Evolutionary conservation across 1,284 basidiomycete species (phyloP).

Genomic region (Heterobasidion irregulare): DNA sequence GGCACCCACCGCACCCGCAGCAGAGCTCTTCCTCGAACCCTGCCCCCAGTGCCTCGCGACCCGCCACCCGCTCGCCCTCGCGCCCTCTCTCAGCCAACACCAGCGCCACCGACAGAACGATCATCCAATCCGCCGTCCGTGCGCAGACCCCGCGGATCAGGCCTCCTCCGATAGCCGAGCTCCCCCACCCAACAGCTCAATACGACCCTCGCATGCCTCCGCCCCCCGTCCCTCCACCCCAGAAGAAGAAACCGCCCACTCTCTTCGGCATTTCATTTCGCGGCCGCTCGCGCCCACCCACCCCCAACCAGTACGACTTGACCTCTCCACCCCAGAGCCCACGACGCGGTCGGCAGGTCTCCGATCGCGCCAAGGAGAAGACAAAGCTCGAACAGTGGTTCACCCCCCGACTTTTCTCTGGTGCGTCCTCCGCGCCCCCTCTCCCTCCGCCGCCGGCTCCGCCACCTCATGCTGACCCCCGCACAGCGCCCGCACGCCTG

Average conservation of each 20-base stretch:
- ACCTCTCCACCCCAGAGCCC: slow-evolving; percentile 5
- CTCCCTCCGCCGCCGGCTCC: not conserved
- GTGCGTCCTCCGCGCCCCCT: not conserved
- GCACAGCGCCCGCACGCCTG: not conserved
- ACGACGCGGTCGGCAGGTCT: slow-evolving; percentile 13
- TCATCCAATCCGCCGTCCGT: slow-evolving; percentile 30
- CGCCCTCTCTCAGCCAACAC: slow-evolving; percentile 60
- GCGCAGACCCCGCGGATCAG: slow-evolving; percentile 29
- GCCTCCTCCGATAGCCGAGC: not conserved
- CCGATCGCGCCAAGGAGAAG: slow-evolving; percentile 4
- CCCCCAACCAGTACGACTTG: slow-evolving; percentile 7
- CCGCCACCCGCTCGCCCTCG: slow-evolving; percentile 40
- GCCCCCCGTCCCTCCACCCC: slow-evolving; percentile 1
- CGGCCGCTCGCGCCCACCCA: slow-evolving; percentile 12
- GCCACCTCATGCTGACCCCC: not conserved
- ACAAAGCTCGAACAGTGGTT: slow-evolving; percentile 1
- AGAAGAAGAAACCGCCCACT: slow-evolving; percentile 25
- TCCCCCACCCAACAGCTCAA: not conserved
- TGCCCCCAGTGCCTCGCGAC: slow-evolving; percentile 29
- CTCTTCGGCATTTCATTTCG: slow-evolving; percentile 44
- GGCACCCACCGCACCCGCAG: slow-evolving; percentile 14
- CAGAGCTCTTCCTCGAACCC: slow-evolving; percentile 17
- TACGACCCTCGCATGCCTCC: slow-evolving; percentile 13
- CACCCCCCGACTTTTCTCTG: not conserved
- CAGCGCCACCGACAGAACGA: slow-evolving; percentile 41